A percentile compares a stretch with the other conserved stretches of the same genome.
These are phyloP conservation scores for Xylogone sp. DNA, from an alignment of 2,329 filamentous ascomycete genomes.

Conservation along the genomic window DNA sequence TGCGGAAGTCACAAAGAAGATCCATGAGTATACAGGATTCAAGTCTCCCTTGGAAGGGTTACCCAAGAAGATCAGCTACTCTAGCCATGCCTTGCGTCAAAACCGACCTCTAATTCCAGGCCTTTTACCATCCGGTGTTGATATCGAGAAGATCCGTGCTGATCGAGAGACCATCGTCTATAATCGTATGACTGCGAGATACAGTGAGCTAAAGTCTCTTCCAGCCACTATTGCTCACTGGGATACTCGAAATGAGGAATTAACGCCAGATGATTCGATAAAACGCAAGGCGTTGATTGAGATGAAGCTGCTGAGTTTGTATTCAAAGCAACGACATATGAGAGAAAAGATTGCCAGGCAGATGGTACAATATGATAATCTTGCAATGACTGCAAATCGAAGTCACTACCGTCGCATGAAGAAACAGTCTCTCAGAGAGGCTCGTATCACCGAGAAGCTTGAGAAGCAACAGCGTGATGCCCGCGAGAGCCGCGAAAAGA, in stretches of 20 bases:
- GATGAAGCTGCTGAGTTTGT: slow-evolving; percentile 85
- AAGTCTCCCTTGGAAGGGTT: slow-evolving; percentile 61
- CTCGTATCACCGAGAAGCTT: slow-evolving; percentile 95
- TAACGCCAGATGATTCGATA: slow-evolving; percentile 71
- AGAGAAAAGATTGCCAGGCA: slow-evolving; percentile 84
- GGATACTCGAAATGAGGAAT: slow-evolving; percentile 69
- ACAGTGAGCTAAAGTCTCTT: slow-evolving; percentile 76
- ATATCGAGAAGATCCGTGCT: slow-evolving; percentile 79
- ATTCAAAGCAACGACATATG: slow-evolving; percentile 81
- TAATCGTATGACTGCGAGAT: slow-evolving; percentile 83
- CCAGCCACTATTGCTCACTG: slow-evolving; percentile 84
- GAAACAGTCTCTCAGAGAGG: slow-evolving; percentile 94
- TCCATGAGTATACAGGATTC: slow-evolving; percentile 62
- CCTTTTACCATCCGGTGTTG: slow-evolving; percentile 83
- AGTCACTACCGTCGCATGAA: slow-evolving; percentile 89
- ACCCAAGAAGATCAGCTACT: slow-evolving; percentile 63
- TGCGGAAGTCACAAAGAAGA: slow-evolving; percentile 30
- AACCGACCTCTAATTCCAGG: slow-evolving; percentile 80
- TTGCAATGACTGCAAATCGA: slow-evolving; percentile 95
- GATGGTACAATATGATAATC: slow-evolving; percentile 93
- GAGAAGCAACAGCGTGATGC: slow-evolving; percentile 98
- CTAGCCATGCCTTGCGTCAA: slow-evolving; percentile 71
- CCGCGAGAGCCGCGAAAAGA: slow-evolving; percentile 93
- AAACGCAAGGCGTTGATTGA: slow-evolving; percentile 92
- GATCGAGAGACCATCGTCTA: slow-evolving; percentile 86